These are phyloP conservation scores for Cystofilobasidium ferigula DNA, from an alignment of 768 basidiomycete genomes.

Conservation along the genomic window DNA sequence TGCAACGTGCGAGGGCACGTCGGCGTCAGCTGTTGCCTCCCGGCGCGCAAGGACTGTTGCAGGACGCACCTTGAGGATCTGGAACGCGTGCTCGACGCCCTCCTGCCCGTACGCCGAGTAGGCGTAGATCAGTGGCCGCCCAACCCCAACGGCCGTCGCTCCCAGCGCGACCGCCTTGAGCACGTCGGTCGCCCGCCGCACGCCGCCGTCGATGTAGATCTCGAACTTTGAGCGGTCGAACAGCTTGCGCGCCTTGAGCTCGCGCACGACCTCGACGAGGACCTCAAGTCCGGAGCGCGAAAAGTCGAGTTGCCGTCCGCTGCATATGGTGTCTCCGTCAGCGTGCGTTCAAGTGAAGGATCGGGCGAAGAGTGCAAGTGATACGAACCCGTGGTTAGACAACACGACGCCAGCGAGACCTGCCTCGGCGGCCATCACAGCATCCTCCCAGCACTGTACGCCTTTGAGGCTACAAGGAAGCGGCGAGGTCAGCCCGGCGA, in stretches of 20 bases:
- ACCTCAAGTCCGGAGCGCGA: slow-evolving; percentile 80
- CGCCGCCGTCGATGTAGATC: slow-evolving; percentile 71
- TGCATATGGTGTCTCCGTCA: no score
- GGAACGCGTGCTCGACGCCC: slow-evolving; percentile 70
- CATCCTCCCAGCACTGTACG: slow-evolving; percentile 82
- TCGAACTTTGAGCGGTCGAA: slow-evolving; percentile 66
- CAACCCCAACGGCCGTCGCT: slow-evolving; percentile 54
- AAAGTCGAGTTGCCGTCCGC: slow-evolving; percentile 36
- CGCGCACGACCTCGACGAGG: slow-evolving; percentile 69
- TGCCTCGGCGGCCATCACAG: slow-evolving; percentile 61
- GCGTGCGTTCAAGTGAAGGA: neutral
- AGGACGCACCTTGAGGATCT: slow-evolving; percentile 58
- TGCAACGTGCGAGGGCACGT: slow-evolving; percentile 34
- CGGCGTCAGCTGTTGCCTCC: neutral
- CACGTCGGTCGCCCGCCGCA: slow-evolving; percentile 59
- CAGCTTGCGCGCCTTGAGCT: slow-evolving; percentile 54
- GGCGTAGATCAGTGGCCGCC: slow-evolving; percentile 76
- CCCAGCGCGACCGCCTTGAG: slow-evolving; percentile 22
- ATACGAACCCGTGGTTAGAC: slow-evolving; percentile 69
- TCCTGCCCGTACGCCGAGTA: slow-evolving; percentile 74
- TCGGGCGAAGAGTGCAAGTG: neutral
- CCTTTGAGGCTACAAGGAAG: slow-evolving; percentile 89
- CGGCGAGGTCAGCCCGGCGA: no score
- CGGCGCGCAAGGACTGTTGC: slow-evolving; percentile 26
- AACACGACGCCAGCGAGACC: slow-evolving; percentile 49